phyloP scores from a whole-genome alignment of 352 stramenopile species.

The Elongisporangium senticosum region DNA sequence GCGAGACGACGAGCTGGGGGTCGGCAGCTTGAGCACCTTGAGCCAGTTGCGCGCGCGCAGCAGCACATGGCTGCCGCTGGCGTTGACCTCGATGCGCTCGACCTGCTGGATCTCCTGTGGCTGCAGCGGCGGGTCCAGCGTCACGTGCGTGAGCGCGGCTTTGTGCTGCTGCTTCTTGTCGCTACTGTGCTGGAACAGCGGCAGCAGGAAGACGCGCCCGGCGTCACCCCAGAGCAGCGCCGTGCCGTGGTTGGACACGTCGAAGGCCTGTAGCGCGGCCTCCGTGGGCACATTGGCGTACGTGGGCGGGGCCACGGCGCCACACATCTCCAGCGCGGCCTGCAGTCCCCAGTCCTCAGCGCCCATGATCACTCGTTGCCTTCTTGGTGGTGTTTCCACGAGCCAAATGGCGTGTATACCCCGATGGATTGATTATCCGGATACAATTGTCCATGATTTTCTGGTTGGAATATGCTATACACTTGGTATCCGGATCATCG shows the following conservation, averaged over 20 bases:
- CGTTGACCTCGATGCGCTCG: constrained; percentile 58
- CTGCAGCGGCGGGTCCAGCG: constrained; percentile 52
- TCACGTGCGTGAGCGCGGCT: constrained; percentile 35
- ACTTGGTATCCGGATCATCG: not conserved
- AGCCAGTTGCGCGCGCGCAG: constrained; percentile 55
- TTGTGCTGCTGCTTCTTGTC: not conserved
- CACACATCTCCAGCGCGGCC: constrained; percentile 53
- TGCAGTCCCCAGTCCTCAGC: constrained; percentile 51
- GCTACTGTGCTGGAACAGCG: constrained; percentile 33
- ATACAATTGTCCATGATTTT: not conserved
- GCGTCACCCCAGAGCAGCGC: constrained; percentile 40
- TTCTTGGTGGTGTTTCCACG: not conserved
- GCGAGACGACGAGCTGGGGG: constrained; percentile 7
- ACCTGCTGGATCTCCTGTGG: constrained; percentile 38
- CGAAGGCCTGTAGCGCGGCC: constrained; percentile 59
- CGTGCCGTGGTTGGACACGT: constrained; percentile 48
- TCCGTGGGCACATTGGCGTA: constrained; percentile 48
- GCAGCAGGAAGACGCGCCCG: constrained; percentile 46
- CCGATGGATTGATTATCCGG: not conserved
- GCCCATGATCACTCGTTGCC: not conserved
- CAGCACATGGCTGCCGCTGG: constrained; percentile 42
- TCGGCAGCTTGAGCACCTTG: constrained; percentile 49
- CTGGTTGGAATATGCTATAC: not conserved
- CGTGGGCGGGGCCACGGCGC: constrained; percentile 39
- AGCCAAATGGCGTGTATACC: not conserved